Evolutionary conservation across 2,329 filamentous ascomycete genomes (phyloP), one percentile per base, ranked within the genome.

Genomic region (Dactylellina leptospora): DNA sequence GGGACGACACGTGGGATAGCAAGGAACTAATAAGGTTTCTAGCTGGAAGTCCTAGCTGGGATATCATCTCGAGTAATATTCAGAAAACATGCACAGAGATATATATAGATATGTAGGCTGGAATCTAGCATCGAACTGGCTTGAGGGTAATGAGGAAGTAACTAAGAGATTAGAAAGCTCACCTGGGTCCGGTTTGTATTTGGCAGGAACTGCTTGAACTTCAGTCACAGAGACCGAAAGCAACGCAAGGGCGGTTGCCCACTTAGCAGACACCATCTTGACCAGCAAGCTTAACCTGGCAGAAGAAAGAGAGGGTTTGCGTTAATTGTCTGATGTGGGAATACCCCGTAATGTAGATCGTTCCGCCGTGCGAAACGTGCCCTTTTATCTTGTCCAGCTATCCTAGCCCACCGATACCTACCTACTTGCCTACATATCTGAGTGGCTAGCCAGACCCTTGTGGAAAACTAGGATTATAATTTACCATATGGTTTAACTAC

Each of bases 301-400:
- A 54, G 30, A 2, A 22, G 9, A 16, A 40, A 13, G 33, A 61
- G 11, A 27, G 16, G 30, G 18, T 33, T 38, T 47, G 58, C 30
- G 50, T 58, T n/a, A n/a, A n/a, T n/a, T 62, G 63, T 50, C 48
- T 56, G 64, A 71, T 47, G 64, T 71, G 58, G 51, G 42, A 62
- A 44, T 11, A 3, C 22, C 40, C 33, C 28, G 25, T 48, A 40
- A n/a, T 4, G 30, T 23, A 53, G 50, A 28, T 20, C 30, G 27
- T 48, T 56, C 56, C 64, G 30, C 42, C 64, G 54, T 42, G 62
- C 44, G 54, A 38, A 59, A 20, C 45, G 11, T 40, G 47, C 54
- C 62, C 28, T 53, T 68, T 68, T 68, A 68, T 68, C 45, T 58
- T 68, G 44, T 27, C n/a, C n/a, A n/a, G n/a, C n/a, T n/a, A n/a